phyloP scores from a whole-genome alignment of 129 eudicot genomes.

The Logfia minima region DNA sequence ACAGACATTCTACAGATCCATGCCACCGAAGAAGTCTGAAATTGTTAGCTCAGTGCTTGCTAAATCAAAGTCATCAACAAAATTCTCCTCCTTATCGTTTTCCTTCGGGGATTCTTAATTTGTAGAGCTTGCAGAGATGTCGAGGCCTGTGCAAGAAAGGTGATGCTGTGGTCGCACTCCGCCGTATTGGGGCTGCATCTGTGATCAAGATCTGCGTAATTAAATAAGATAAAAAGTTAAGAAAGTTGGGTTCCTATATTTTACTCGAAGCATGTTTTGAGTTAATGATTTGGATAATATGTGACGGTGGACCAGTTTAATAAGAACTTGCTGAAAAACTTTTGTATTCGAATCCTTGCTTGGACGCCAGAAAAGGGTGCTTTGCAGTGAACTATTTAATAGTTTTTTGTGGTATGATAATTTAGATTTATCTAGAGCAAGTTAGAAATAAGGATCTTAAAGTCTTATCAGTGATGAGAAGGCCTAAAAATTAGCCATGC shows the following conservation, averaged over 20 bases:
- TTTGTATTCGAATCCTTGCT: conserved; percentile 5
- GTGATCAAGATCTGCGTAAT: conserved; percentile 72
- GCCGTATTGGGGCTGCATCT: conserved; percentile 72
- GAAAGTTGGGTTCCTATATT: conserved; percentile 10
- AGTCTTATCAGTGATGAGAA: background rate
- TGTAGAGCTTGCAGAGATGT: too few species aligned
- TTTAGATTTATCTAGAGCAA: background rate
- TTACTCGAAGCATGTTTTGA: conserved; percentile 18
- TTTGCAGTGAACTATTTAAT: background rate
- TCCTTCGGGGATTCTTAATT: too few species aligned
- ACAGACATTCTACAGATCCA: too few species aligned
- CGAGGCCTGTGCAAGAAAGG: conserved; percentile 53
- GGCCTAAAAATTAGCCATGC: background rate
- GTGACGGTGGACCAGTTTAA: conserved; percentile 31
- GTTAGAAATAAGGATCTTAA: background rate
- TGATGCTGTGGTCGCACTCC: conserved; percentile 77
- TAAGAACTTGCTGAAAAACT: conserved; percentile 5
- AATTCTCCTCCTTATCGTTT: too few species aligned
- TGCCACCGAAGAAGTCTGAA: too few species aligned
- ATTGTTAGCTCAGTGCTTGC: too few species aligned
- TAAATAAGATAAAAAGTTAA: conserved; percentile 28
- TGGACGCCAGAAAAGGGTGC: background rate
- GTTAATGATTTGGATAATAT: conserved; percentile 26
- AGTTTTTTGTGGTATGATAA: background rate
- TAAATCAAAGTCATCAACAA: too few species aligned